Conservation (phyloP, 371 early-diverging fungal genomes). For the Chytridium lagenaria region DNA sequence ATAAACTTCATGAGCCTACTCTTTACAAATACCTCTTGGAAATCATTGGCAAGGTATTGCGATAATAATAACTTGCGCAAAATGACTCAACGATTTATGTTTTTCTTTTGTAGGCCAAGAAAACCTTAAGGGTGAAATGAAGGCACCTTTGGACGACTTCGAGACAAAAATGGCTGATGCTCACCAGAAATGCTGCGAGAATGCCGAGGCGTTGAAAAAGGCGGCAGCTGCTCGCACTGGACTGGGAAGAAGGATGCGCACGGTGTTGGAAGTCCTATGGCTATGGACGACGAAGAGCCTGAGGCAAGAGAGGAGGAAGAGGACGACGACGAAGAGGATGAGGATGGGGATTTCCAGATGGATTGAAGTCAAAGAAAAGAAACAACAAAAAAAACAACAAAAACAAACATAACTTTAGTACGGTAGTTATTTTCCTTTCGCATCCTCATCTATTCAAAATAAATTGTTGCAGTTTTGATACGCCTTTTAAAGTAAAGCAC, state of each 20-base stretch:
- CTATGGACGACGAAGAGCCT: not conserved
- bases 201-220: conserved; percentile 45
- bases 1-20: conserved; percentile 80
- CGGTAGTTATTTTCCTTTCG: too few species aligned
- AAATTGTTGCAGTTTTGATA: too few species aligned
- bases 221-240: conserved; percentile 28
- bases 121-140: conserved; percentile 74
- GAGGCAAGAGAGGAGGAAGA: conserved; percentile 12
- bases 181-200: conserved; percentile 49
- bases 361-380: not conserved
- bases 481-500: too few species aligned
- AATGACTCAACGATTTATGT: too few species aligned
- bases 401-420: not conserved
- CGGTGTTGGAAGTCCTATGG: conserved; percentile 8
- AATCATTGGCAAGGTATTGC: conserved; percentile 77
- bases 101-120: conserved; percentile 58
- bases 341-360: conserved; percentile 4
- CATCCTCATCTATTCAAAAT: too few species aligned
- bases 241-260: not conserved
- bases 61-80: too few species aligned
- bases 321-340: conserved; percentile 19
- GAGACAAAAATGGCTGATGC: conserved; percentile 69
- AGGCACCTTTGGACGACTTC: conserved; percentile 79
- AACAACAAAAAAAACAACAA: not conserved
- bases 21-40: conserved; percentile 85